Evolutionary conservation across 2,329 filamentous ascomycete species (phyloP), one percentile per base, ranked within the genome.

Genomic region (Trichothecium sympodiale): DNA sequence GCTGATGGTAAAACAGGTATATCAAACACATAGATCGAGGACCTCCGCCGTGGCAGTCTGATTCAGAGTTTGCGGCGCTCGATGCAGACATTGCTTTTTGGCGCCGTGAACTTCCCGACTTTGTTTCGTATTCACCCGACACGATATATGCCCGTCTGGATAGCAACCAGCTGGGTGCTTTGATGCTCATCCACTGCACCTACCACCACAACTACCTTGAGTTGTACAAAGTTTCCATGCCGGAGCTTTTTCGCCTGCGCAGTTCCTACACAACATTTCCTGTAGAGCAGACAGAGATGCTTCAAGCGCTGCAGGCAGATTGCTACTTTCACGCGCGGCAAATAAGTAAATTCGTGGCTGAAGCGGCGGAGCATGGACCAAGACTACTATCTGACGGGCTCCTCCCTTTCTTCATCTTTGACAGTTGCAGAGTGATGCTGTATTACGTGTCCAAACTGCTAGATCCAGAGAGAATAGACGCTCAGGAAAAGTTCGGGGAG

Each of bases 341-440:
- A 37, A 61, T 62, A 26, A 52, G 60, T 3, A 47, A 47, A 7
- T 60, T 63, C 15, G 39, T 62, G 14, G 54, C 56, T 6, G 57
- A 62, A 35, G 57, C 60, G 7, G 55, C 56, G 3, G 54, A 57
- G 27, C 60, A 65, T 40, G 64, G 62, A 12, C 46, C 53, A 5
- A 47, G 56, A 4, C 55, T 61, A 26, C 42, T 67, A 17, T 61
- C 62, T 0, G 64, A 67, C 31, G 62, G 59, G 31, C 48, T 65
- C 46, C 51, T 65, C 20, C 63, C 63, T 2, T 64, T 61, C 13
- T 67, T 66, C 39, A 56, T 61, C 2, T 66, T 65, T 42, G 63
- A 67, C 36, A 65, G 62, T 41, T 65, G 59, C 33, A 55, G 64
- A 4, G 59, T 65, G 27, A 65, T 67, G 59, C 45, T 67, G 2